These are phyloP conservation scores for Pseudocercospora fuligena DNA, from an alignment of 2,329 filamentous ascomycete species.

Conservation along the genomic window DNA sequence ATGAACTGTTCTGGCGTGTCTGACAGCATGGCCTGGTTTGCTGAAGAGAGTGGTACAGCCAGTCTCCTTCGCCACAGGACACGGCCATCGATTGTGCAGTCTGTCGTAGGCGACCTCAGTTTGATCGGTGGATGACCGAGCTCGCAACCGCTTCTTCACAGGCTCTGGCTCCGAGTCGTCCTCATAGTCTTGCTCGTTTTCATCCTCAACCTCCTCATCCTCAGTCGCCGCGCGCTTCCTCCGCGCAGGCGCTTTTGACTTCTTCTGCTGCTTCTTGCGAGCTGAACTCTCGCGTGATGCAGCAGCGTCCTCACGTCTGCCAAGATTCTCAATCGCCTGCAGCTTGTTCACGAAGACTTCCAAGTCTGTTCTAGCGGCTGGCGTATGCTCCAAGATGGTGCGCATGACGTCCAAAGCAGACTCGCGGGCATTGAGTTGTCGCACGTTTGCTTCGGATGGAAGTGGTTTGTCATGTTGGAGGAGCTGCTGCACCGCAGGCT, in stretches of 20 bases:
- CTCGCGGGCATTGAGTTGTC: constrained; percentile 10
- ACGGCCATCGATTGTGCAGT: constrained; percentile 13
- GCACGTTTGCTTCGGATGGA: constrained; percentile 16
- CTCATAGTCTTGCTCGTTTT: constrained; percentile 1
- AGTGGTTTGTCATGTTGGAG: constrained; percentile 15
- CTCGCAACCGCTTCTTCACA: constrained; percentile 4
- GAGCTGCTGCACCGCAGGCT: constrained; percentile 17
- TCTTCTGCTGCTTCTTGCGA: not conserved
- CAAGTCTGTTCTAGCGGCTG: constrained; percentile 16
- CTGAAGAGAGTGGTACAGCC: constrained; percentile 20
- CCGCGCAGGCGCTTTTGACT: not conserved
- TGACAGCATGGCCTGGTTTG: constrained; percentile 15
- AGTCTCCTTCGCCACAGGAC: constrained; percentile 18
- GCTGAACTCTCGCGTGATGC: not conserved
- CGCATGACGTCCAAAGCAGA: constrained; percentile 20
- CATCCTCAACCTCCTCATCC: constrained; percentile 1
- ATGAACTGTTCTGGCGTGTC: constrained; percentile 18
- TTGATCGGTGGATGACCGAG: constrained; percentile 13
- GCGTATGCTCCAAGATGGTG: constrained; percentile 16
- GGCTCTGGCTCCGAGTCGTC: not conserved
- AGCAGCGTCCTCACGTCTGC: not conserved
- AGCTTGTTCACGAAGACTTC: constrained; percentile 11
- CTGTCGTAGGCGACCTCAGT: constrained; percentile 4
- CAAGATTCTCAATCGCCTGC: constrained; percentile 13
- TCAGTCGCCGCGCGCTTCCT: constrained; percentile 1